Evolutionary conservation across 2,329 filamentous ascomycete genomes (phyloP), one percentile per base, ranked within the genome.

Genomic region (Pezicula neosporulosa): DNA sequence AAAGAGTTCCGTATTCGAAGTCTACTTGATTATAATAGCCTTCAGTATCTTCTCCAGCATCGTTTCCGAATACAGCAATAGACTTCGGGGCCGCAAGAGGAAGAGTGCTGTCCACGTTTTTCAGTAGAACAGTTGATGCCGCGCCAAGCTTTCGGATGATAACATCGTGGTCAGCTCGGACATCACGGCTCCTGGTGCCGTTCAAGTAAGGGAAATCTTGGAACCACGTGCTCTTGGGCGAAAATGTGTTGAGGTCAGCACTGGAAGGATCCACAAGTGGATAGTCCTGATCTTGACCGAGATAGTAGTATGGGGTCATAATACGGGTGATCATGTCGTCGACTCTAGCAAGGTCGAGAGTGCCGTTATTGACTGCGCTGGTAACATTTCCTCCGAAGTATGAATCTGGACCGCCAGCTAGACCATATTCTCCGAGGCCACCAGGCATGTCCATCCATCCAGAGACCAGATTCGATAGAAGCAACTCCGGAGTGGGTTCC

Each of bases 361-460:
- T 75, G 15, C 77, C 74, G 56, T 78, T 79, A 49, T 71, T 69
- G 19, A 82, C 72, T 5, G 73, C 75, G 6, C 75, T 66, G 1
- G 73, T 69, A n/a, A 74, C 3, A 78, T 77, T 48, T 33, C 16
- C 47, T 30, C 50, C 53, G 49, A 51, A 50, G 24, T 77, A 49
- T 16, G 48, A 43, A 30, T 28, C 6, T 44, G 42, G 42, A 7
- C 27, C 19, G 21, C 9, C 12, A 30, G 24, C 24, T 15, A 44
- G 24, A 12, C 42, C 42, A 21, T 44, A 44, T 8, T 15, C 1
- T 6, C 42, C 42, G 16, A 44, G 21, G 21, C 38, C 38, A 47
- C 83, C 83, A 0, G 85, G 84, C 85, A 87, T 87, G 9, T 76
- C 74, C 83, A 88, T 85, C n/a, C n/a, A 56, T 88, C 85, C 3